A percentile compares a stretch with the other conserved stretches of the same genome.
Evolutionary conservation across 805 yeast genomes (phyloP).

Genomic region (Cyberlindnera euphorbiae): DNA sequence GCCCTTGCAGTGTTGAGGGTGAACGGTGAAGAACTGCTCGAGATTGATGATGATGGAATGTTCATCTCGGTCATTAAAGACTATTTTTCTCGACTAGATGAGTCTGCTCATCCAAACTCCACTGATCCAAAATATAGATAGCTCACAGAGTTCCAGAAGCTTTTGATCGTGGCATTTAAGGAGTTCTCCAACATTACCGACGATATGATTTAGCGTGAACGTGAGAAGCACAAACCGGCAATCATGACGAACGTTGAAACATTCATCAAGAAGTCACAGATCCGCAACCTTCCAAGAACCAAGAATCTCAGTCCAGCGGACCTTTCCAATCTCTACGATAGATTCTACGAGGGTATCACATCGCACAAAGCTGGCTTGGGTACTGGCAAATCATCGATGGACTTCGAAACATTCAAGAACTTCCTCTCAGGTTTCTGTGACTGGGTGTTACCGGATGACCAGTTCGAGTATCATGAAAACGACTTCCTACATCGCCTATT

Average conservation of each 20-base stretch:
- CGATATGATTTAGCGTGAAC: constrained; percentile 59
- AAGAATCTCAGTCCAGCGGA: constrained; percentile 53
- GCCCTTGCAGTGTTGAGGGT: constrained; percentile 86
- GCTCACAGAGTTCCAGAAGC: constrained; percentile 82
- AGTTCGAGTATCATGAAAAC: constrained; percentile 33
- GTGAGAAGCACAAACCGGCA: constrained; percentile 66
- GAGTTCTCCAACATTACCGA: constrained; percentile 84
- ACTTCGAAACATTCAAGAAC: constrained; percentile 59
- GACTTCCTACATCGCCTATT: constrained; percentile 63
- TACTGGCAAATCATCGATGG: constrained; percentile 63
- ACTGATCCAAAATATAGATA: constrained; percentile 56
- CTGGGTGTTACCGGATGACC: constrained; percentile 51
- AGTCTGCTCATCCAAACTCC: constrained; percentile 72
- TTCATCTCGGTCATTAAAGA: constrained; percentile 81
- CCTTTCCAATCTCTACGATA: constrained; percentile 72
- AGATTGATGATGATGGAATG: constrained; percentile 86
- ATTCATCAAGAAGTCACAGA: constrained; percentile 87
- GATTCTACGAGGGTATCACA: constrained; percentile 73
- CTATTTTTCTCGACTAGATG: constrained; percentile 73
- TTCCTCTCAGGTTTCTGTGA: constrained; percentile 79
- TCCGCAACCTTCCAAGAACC: constrained; percentile 78
- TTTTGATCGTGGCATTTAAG: constrained; percentile 86
- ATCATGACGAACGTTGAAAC: constrained; percentile 83
- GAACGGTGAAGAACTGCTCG: constrained; percentile 78
- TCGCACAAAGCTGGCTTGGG: constrained; percentile 54